Evolutionary conservation across 2,329 filamentous ascomycete genomes (phyloP), one percentile per base, ranked within the genome.

Genomic region (Zarea fungicola): DNA sequence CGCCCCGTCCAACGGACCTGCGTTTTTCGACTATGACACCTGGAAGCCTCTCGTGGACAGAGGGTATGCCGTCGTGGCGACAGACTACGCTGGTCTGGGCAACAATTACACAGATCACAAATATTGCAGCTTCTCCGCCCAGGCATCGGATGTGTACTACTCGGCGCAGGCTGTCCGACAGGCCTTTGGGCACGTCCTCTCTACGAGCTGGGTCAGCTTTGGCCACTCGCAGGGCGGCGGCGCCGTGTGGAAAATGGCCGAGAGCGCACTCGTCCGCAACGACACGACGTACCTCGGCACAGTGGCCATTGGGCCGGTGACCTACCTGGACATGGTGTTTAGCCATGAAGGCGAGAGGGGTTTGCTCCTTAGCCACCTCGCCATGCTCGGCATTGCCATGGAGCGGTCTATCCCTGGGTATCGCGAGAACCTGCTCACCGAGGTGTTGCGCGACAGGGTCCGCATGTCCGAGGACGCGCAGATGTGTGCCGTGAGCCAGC

Each of bases 71-170:
- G 29, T 56, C n/a, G 48, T 59, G 7, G 57, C 54, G 9, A 56
- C 57, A 5, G 57, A 59, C 40, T 59, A 54, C 23, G 52, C 55
- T 11, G 56, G 56, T 10, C 48, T 58, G 10, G 56, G 56, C 13
- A 58, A 57, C 48, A 53, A 57, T 42, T 39, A 46, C 31, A 57
- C 55, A 3, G 11, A 25, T 10, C 54, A 56, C 54, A 57, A 57
- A 50, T 58, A 54, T 41, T 45, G 3, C 23, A 45, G 29, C 42
- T 35, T 35, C 42, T 36, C 42, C 16, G 42, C 28, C 10, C 42
- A 14, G 11, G 42, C 42, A 5, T 6, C 29, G 13, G 36, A 39
- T 21, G 40, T 55, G 14, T 56, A 51, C 49, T 56, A 52, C 42
- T 51, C 49, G 18, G 48, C 44, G 4, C 16, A 26, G 19, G 52